Base-by-base conservation (phyloP, 805 yeast genomes). In the Yarrowia sp. region DNA sequence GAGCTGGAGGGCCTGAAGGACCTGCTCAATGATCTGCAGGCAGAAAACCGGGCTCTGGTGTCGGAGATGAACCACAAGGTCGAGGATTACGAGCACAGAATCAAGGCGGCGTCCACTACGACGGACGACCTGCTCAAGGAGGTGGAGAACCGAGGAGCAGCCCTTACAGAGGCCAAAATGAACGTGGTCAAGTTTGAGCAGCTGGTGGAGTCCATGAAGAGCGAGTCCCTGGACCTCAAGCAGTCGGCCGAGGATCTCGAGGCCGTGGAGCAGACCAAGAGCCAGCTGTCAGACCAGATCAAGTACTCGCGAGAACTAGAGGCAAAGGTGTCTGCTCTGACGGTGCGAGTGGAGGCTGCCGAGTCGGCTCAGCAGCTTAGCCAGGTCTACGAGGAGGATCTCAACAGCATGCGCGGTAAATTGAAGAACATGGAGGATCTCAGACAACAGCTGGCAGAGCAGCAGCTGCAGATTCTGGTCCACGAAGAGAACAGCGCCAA, bases 321-420 rank as follows among this genome's bases (percentile, higher is more conserved):
- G 64, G 75, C 77, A 5, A 79, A 81, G 64, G 81, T 82, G 64
- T 73, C 84, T 58, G 74, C 78, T 7, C 84, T 86, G 68, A 74
- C 82, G 21, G 80, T 78, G 63, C 79, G 82, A 38, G 77, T 86
- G 62, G 78, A 79, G 64, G 74, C 76, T 9, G 73, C 83, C 22
- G 81, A 81, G 64, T 72, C 80, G 64, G 77, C 77, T 63, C 75
- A 81, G 64, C 71, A 72, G 27, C 78, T 81, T 24, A 70, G 73
- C 6, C 87, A 83, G 66, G 68, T 86, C 9, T 72, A 86, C 32
- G 81, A 79, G 65, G 86, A 82, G 65, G 87, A 86, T 64, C 84
- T 82, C 61, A 65, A 69, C 0, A 67, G 79, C 0, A 69, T 85
- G 32, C 68, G 71, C 21, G 71, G 74, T 18, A 79, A 78, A 63